Evolutionary conservation across 306 rosid genomes (phyloP), one percentile per base, ranked within the genome.

Genomic region (Fragaria nilgerrensis): DNA sequence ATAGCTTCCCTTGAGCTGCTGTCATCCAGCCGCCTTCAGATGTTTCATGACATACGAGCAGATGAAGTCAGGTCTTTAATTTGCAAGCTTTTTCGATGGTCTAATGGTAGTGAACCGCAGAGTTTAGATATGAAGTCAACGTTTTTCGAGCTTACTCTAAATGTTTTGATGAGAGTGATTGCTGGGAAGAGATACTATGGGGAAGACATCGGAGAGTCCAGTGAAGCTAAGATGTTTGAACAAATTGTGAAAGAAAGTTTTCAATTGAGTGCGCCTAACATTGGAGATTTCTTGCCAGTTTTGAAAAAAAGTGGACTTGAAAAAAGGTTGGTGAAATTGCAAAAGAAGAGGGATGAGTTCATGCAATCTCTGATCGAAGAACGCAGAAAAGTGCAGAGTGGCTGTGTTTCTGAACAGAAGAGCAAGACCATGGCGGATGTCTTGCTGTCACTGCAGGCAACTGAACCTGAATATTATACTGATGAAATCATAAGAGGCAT

Each of bases 141-240:
- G 9, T 74, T 82, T 17, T 69, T 73, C 44, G 69, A 83, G 43
- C 66, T 83, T 20, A 79, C 43, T 15, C 79, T 88, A 10, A 84
- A 83, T 41, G 77, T 83, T 6, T 68, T 78, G 19, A 71, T 88
- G 83, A 83, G 86, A 64, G 81, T 82, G 80, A 36, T 85, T 27
- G 84, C 82, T 3, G 89, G 89, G 47, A 85, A 81, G 56, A 36
- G 85, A 63, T 83, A 79, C 49, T 84, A 77, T 27, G 83, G 88
- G 2, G 83, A 82, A 2, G 69, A 79, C 12, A 25, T 70, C 43
- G 12, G 75, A 74, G 43, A 48, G 0, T 73, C 49, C 7, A 75
- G 70, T 20, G 80, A 79, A 27, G 86, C 85, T 2, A 61, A 29
- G 17, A 13, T 29, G 58, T 79, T 85, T 34, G 23, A 79, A 20